phyloP scores from a whole-genome alignment of 495 filamentous ascomycete genomes.

The Lasiosphaeria ovina region DNA sequence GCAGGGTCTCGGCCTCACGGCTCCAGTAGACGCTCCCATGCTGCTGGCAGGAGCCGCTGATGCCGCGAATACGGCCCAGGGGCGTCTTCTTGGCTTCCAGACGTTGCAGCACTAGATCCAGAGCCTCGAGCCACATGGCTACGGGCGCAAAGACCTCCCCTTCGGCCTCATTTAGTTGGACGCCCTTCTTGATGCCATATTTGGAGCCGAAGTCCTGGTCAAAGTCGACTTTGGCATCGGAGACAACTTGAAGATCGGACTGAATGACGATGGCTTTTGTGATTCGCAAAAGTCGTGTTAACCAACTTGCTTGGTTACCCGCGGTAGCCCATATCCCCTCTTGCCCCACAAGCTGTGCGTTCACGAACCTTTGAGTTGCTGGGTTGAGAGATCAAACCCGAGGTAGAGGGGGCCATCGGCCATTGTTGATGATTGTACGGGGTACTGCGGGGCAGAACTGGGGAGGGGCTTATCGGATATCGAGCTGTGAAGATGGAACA shows the following conservation, averaged over 20 bases:
- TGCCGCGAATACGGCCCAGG: constrained; percentile 71
- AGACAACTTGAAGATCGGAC: constrained; percentile 71
- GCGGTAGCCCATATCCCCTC: constrained; percentile 7
- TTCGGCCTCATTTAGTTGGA: constrained; percentile 73
- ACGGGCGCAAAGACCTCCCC: constrained; percentile 90
- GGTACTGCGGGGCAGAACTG: too few relatives aligned
- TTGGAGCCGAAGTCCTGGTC: constrained; percentile 69
- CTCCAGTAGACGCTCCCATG: constrained; percentile 95
- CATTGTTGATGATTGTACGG: constrained; percentile 32
- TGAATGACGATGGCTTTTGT: constrained; percentile 69
- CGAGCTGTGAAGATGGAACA: too few relatives aligned
- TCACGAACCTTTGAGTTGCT: constrained; percentile 79
- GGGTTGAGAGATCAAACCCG: constrained; percentile 94
- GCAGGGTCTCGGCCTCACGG: constrained; percentile 60
- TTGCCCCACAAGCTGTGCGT: constrained; percentile 4
- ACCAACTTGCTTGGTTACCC: neutral
- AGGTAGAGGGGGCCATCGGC: constrained; percentile 68
- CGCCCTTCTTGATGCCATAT: constrained; percentile 84
- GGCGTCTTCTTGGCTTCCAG: constrained; percentile 74
- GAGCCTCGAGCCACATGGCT: constrained; percentile 88
- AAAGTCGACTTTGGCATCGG: constrained; percentile 75
- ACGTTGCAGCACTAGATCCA: constrained; percentile 76
- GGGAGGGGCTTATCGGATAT: too few relatives aligned
- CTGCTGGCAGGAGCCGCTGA: constrained; percentile 93
- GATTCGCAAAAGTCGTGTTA: neutral